Evolutionary conservation across 805 yeast species (phyloP), one percentile per base, ranked within the genome.

Genomic region (Saccharomycopsis sp.): DNA sequence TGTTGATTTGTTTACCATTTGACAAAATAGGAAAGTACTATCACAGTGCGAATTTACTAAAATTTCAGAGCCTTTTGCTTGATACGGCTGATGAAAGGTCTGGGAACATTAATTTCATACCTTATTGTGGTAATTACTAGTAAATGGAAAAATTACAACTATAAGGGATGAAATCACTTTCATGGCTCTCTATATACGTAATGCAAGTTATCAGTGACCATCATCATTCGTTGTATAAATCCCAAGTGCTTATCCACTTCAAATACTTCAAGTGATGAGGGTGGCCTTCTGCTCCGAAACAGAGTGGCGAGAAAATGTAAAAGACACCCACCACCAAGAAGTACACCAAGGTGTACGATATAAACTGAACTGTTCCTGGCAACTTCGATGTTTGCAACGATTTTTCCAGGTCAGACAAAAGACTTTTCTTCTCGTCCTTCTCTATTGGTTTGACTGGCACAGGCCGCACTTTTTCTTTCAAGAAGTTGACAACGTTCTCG

Each of bases 221-320:
- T 25, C 27, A n/a, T 25, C n/a, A 25, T 25, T 25, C 27, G n/a
- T 25, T 25, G n/a, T 25, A 25, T n/a, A 25, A 25, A 25, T 38
- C 65, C 79, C 79, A 73, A 10, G 68, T 54, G 18, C 53, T 53
- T 45, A 73, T 54, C 63, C 75, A 60, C 50, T 66, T 63, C 53
- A 75, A 58, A 55, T 72, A 64, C 35, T 52, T 52, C 57, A 56
- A 75, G 39, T 71, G 62, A 5, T 52, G 36, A 30, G 60, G 60
- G 34, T 66, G 63, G 17, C 75, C 76, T 17, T 51, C 59, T 85
- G 82, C 79, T 32, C 94, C 94, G 50, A 75, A 71, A 3, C 78
- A 63, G 22, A 83, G 58, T 41, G 79, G 82, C 39, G 70, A 63
- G 50, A 73, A 71, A 55, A 65, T 62, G 56, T 67, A 58, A 55